A percentile compares a stretch with the other conserved stretches of the same genome.
phyloP scores from a whole-genome alignment of 176 grass and related monocot genomes.

The Puccinellia tenuiflora region DNA sequence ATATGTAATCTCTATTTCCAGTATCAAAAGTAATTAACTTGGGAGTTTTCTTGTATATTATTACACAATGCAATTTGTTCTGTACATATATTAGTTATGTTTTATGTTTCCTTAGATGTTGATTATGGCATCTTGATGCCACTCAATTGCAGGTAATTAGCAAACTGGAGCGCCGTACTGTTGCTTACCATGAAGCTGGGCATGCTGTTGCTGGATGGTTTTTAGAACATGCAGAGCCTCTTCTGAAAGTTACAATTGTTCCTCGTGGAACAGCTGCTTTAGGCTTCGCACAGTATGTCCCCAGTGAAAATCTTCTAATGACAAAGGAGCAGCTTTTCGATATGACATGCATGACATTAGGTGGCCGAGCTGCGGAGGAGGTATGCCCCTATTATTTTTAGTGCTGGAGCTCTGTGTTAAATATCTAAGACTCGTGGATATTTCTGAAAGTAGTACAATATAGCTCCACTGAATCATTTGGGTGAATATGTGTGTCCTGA shows the following conservation, averaged over 20 bases:
- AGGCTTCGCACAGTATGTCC: constrained; percentile 93
- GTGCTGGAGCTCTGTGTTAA: constrained; percentile 11
- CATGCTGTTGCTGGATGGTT: constrained; percentile 97
- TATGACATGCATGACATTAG: constrained; percentile 99
- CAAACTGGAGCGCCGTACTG: constrained; percentile 78
- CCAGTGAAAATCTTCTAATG: constrained; percentile 94
- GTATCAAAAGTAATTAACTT: constrained; percentile 20
- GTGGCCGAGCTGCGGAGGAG: constrained; percentile 93
- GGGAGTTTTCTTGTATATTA: neutral
- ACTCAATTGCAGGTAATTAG: constrained; percentile 72
- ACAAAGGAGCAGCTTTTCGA: constrained; percentile 98
- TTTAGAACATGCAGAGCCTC: constrained; percentile 91
- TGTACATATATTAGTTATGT: neutral
- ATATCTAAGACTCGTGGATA: neutral
- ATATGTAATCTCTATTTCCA: neutral
- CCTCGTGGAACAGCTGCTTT: constrained; percentile 97
- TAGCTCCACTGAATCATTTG: neutral
- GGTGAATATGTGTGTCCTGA: neutral
- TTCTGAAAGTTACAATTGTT: constrained; percentile 98
- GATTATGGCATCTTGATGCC: neutral
- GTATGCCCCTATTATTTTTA: constrained; percentile 23
- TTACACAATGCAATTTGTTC: neutral
- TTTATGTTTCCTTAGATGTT: constrained; percentile 5
- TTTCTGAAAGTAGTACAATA: neutral
- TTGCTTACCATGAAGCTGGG: constrained; percentile 80